A percentile compares a stretch with the other conserved stretches of the same genome.
Evolutionary conservation across 331 rosid species (phyloP).

Genomic region (Cydonia oblonga): DNA sequence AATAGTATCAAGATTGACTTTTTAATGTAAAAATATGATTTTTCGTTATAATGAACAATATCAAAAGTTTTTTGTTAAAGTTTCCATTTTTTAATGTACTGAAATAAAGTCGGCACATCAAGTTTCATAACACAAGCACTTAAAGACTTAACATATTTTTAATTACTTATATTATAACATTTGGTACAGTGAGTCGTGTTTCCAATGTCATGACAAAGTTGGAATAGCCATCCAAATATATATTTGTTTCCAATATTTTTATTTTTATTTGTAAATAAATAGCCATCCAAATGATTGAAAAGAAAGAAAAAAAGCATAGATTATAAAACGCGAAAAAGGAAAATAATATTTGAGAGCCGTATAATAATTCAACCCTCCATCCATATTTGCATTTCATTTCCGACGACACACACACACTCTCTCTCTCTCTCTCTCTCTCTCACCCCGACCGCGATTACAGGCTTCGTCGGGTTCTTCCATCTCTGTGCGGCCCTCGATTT

Average conservation of each 20-base stretch:
- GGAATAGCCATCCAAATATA: not conserved
- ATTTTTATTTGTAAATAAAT: not conserved
- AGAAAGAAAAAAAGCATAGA: not conserved
- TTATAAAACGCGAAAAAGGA: not conserved
- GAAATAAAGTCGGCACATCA: fast-evolving
- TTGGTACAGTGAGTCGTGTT: not conserved
- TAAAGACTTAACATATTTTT: too few relatives aligned
- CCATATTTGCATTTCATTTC: not conserved
- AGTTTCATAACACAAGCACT: too few relatives aligned
- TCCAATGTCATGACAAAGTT: not conserved
- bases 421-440: constrained; percentile 10
- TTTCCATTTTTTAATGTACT: too few relatives aligned
- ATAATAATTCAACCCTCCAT: constrained; percentile 4
- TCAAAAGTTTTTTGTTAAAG: too few relatives aligned
- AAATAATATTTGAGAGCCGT: not conserved
- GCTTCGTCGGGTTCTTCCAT: constrained; percentile 21
- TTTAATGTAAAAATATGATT: too few relatives aligned
- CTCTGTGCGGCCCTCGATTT: constrained; percentile 19
- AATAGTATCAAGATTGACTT: too few relatives aligned
- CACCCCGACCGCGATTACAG: constrained; percentile 47
- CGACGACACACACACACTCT: not conserved
- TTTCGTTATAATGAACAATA: too few relatives aligned
- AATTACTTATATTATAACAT: too few relatives aligned
- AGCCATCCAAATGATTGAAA: not conserved
- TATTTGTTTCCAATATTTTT: too few relatives aligned